These are phyloP conservation scores for Sugiyamaella pinicola DNA, from an alignment of 1,139 yeast species.

Conservation along the genomic window DNA sequence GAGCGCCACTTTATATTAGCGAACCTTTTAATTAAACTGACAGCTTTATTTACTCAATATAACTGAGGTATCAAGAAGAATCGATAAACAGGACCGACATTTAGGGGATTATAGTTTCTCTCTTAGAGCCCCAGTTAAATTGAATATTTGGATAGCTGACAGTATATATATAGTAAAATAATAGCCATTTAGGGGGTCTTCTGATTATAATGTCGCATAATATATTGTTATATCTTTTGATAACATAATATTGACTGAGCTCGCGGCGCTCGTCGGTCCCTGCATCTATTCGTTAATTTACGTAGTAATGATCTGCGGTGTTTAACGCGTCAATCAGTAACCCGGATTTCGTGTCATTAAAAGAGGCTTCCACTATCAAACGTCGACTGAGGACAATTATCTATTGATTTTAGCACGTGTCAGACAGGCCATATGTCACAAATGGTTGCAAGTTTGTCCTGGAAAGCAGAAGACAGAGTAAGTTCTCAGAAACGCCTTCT, in stretches of 20 bases:
- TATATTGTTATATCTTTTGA: background rate
- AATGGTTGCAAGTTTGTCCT: too few species aligned
- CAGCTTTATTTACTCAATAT: background rate
- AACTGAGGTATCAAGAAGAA: background rate
- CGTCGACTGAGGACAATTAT: too few species aligned
- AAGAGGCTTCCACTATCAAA: too few species aligned
- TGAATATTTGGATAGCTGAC: background rate
- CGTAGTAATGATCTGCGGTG: background rate
- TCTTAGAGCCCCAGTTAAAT: background rate
- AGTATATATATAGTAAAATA: background rate
- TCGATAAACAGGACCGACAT: background rate
- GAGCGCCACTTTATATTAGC: background rate
- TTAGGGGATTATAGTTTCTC: background rate
- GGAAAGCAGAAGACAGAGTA: background rate
- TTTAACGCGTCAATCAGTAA: constrained; percentile 1
- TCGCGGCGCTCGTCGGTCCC: background rate
- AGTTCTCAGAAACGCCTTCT: background rate
- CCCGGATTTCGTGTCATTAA: background rate
- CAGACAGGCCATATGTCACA: background rate
- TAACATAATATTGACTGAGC: background rate
- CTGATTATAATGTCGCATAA: background rate
- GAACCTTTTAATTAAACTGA: background rate
- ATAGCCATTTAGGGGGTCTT: background rate
- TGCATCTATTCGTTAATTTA: background rate
- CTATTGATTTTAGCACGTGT: too few species aligned